phyloP scores from a whole-genome alignment of 2,329 filamentous ascomycete species.

The Diaporthe capsici region DNA sequence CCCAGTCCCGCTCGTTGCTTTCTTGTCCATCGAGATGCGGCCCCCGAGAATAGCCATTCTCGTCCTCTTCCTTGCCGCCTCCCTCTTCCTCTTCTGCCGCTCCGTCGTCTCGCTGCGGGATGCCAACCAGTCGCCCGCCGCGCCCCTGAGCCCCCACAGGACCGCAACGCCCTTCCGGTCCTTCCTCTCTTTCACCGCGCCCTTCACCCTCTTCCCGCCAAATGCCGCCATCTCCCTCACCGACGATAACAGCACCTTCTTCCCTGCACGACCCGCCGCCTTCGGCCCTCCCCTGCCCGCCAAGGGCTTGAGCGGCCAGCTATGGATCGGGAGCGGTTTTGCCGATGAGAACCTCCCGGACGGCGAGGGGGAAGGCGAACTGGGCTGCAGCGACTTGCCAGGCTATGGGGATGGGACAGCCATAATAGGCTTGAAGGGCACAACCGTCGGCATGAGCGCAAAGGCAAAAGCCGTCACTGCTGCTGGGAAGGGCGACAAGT shows the following conservation, averaged over 20 bases:
- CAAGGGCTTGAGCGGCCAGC: constrained; percentile 85
- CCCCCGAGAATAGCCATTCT: constrained; percentile 68
- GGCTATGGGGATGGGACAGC: constrained; percentile 80
- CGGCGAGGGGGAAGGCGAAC: constrained; percentile 81
- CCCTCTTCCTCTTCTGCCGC: constrained; percentile 69
- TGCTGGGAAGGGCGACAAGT: constrained; percentile 51
- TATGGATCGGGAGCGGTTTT: constrained; percentile 96
- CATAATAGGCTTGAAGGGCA: constrained; percentile 54
- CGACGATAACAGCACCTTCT: constrained; percentile 98
- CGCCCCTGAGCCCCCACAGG: constrained; percentile 47
- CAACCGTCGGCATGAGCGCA: constrained; percentile 55
- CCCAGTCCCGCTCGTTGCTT: constrained; percentile 1
- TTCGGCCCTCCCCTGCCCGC: constrained; percentile 86
- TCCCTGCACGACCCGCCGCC: constrained; percentile 91
- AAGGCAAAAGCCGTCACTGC: constrained; percentile 51
- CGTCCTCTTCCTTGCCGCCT: constrained; percentile 66
- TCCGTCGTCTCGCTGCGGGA: constrained; percentile 59
- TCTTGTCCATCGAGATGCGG: constrained; percentile 58
- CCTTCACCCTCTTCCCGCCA: constrained; percentile 92
- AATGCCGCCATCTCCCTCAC: constrained; percentile 96
- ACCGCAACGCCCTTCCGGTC: constrained; percentile 59
- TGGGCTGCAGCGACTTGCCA: constrained; percentile 95
- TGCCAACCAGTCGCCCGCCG: constrained; percentile 44
- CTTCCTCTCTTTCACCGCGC: constrained; percentile 79
- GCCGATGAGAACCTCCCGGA: constrained; percentile 80